Evolutionary conservation across 495 filamentous ascomycete genomes (phyloP).

Genomic region (Xylaria grammica): DNA sequence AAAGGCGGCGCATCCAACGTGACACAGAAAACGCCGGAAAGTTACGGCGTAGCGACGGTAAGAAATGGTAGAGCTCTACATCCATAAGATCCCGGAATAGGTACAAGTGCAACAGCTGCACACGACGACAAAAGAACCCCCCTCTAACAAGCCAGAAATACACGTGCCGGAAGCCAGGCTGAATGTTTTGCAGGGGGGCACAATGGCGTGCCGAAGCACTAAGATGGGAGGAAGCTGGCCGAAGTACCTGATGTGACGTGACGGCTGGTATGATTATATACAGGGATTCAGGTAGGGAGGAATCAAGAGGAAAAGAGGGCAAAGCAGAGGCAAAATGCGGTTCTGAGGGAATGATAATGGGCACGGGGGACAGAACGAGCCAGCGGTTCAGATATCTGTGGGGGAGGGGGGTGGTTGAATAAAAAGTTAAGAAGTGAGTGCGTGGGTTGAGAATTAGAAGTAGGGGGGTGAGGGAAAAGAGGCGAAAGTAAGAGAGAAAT

Average conservation of each 20-base stretch:
- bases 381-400: not conserved
- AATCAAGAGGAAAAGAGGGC: not conserved
- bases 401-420: not conserved
- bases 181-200: constrained; percentile 27
- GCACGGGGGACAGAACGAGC: not conserved
- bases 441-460: constrained; percentile 4
- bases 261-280: not conserved
- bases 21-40: constrained; percentile 40
- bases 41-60: constrained; percentile 34
- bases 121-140: constrained; percentile 32
- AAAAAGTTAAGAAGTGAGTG: constrained; percentile 1
- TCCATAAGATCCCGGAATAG: constrained; percentile 33
- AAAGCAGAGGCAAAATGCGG: not conserved
- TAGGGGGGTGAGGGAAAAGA: constrained; percentile 12
- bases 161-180: constrained; percentile 36
- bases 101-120: constrained; percentile 33
- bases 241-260: not conserved
- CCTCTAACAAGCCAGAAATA: constrained; percentile 28
- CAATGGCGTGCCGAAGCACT: constrained; percentile 6
- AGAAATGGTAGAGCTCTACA: constrained; percentile 28
- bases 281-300: constrained; percentile 6
- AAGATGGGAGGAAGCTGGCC: not conserved
- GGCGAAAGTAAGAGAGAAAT: constrained; percentile 34
- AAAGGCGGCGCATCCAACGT: constrained; percentile 40
- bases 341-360: not conserved